phyloP scores from a whole-genome alignment of 805 yeast genomes.

The Kuraishia floccosa region DNA sequence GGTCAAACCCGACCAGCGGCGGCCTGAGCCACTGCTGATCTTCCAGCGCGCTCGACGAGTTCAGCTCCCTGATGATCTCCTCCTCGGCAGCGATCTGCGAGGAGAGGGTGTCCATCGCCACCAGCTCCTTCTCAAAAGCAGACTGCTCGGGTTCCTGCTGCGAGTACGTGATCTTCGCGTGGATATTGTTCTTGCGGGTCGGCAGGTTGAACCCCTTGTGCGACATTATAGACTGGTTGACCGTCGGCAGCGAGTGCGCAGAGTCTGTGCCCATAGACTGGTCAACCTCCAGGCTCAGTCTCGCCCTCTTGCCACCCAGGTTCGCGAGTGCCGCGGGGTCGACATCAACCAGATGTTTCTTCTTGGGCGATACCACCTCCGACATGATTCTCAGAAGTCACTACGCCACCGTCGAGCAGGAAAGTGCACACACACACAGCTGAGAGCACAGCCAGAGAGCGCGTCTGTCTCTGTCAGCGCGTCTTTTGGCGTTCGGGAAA shows the following conservation, averaged over 20 bases:
- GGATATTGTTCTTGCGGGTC: slow-evolving; percentile 11
- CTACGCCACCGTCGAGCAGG: not conserved
- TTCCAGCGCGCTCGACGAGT: too few species aligned
- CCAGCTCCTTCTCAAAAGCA: slow-evolving; percentile 40
- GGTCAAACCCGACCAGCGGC: slow-evolving; percentile 38
- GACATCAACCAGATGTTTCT: not conserved
- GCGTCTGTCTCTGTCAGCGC: too few species aligned
- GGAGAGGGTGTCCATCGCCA: too few species aligned
- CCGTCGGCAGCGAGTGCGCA: slow-evolving; percentile 19
- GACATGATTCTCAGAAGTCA: not conserved
- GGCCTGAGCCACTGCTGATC: slow-evolving; percentile 41
- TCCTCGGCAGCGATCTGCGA: too few species aligned
- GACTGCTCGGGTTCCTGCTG: slow-evolving; percentile 26
- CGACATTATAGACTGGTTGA: slow-evolving; percentile 14
- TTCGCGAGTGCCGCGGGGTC: not conserved
- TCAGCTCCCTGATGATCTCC: too few species aligned
- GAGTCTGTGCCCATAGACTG: slow-evolving; percentile 11
- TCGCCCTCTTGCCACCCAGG: not conserved
- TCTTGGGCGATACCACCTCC: too few species aligned
- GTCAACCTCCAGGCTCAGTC: slow-evolving; percentile 9
- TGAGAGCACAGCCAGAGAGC: too few species aligned
- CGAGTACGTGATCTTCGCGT: slow-evolving; percentile 13
- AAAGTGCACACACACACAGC: not conserved
- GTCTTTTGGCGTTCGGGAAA: too few species aligned
- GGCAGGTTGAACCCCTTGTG: slow-evolving; percentile 18